These are phyloP conservation scores for Globisporangium radiosum DNA, from an alignment of 352 stramenopile genomes.

Conservation along the genomic window DNA sequence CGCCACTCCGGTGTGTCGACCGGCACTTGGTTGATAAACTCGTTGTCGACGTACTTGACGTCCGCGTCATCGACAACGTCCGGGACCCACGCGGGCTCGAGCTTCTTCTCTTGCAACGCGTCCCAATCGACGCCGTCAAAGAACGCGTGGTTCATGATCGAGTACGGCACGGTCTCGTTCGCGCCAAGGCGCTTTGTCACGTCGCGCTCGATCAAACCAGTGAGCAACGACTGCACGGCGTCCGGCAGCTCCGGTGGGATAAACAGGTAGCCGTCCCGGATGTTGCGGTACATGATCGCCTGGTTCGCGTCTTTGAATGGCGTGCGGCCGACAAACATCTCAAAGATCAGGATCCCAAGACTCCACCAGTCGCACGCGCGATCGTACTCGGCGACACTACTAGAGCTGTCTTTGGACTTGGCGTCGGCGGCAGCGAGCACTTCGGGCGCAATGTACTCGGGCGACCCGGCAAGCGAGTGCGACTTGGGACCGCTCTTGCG, in stretches of 20 bases:
- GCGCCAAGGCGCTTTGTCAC: slow-evolving; percentile 61
- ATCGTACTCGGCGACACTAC: slow-evolving; percentile 43
- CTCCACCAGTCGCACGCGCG: slow-evolving; percentile 89
- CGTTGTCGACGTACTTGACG: slow-evolving; percentile 85
- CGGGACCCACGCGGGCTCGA: slow-evolving; percentile 74
- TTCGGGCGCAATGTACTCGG: slow-evolving; percentile 91
- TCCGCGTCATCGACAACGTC: slow-evolving; percentile 80
- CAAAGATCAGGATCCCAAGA: slow-evolving; percentile 86
- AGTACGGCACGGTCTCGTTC: slow-evolving; percentile 74
- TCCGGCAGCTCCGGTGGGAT: slow-evolving; percentile 72
- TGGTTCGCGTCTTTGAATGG: slow-evolving; percentile 91
- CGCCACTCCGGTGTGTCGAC: slow-evolving; percentile 86
- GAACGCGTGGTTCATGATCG: slow-evolving; percentile 87
- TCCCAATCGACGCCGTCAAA: slow-evolving; percentile 87
- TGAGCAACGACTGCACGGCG: slow-evolving; percentile 64
- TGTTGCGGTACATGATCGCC: slow-evolving; percentile 90
- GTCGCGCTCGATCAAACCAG: slow-evolving; percentile 76
- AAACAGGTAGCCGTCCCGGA: slow-evolving; percentile 76
- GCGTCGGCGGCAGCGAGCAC: slow-evolving; percentile 67
- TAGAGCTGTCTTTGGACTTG: slow-evolving; percentile 18
- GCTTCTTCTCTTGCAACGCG: slow-evolving; percentile 67
- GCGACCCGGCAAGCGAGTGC: slow-evolving; percentile 70
- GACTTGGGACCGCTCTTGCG: slow-evolving; percentile 42
- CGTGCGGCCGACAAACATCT: slow-evolving; percentile 88
- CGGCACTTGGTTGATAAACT: slow-evolving; percentile 82